Conservation (phyloP, 1,284 basidiomycete species). For the Ceratobasidium sp. region DNA sequence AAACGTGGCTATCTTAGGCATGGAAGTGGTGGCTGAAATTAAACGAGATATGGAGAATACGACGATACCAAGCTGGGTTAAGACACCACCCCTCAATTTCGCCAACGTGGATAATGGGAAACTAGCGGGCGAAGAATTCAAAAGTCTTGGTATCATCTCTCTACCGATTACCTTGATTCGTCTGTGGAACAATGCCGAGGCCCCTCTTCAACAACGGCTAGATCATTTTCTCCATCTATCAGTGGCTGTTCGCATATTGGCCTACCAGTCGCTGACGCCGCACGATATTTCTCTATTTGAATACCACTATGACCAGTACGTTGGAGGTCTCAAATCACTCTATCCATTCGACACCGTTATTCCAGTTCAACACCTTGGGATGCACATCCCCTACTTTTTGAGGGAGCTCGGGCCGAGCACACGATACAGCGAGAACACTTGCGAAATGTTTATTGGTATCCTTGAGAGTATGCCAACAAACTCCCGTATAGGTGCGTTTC, state of each 20-base stretch:
- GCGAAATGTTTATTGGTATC: conserved; percentile 42
- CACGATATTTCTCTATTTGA: background rate
- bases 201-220: conserved; percentile 9
- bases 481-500: background rate
- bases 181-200: conserved; percentile 26
- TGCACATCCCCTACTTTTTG: conserved; percentile 39
- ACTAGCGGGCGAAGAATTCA: conserved; percentile 49
- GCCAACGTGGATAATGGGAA: conserved; percentile 39
- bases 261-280: background rate
- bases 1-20: too few species aligned
- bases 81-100: conserved; percentile 12
- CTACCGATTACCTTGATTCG: conserved; percentile 44
- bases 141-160: conserved; percentile 41
- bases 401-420: conserved; percentile 20
- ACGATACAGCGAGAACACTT: conserved; percentile 15
- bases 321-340: background rate
- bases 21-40: conserved; percentile 18
- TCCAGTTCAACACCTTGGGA: conserved; percentile 30
- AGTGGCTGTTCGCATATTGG: conserved; percentile 8
- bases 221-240: conserved; percentile 24
- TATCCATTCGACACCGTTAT: conserved; percentile 26
- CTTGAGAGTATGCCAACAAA: background rate
- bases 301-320: conserved; percentile 2
- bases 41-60: conserved; percentile 25
- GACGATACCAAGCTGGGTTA: conserved; percentile 40